Base-by-base conservation (phyloP, 2,329 filamentous ascomycete genomes). In the Penicillium sp. region DNA sequence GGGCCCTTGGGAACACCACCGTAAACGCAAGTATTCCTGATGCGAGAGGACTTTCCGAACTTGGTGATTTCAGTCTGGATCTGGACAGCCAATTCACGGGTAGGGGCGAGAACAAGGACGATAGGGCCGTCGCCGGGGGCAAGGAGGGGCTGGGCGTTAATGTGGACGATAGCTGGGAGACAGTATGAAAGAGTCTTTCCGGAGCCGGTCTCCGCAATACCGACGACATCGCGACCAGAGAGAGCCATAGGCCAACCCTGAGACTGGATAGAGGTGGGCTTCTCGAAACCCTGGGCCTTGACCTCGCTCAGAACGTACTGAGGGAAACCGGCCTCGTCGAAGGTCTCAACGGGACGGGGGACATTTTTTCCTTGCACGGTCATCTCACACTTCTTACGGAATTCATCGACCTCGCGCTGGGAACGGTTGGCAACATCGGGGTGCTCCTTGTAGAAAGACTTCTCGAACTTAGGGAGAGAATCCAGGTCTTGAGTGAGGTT, bases 181-280 rank as follows among this genome's bases (percentile, higher is more conserved):
- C 94, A 98, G 84, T 99, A 99, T 57, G 93, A 97, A 69, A 99
- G 86, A 5, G 95, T 99, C 90, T 99, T 99, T 85, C 95, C 95
- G 68, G 95, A 99, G 78, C 95, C 95, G 63, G 95, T 99, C 85
- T 99, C 95, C 73, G 95, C 95, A 83, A 99, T 97, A 88, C 95
- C 95, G 73, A 98, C 94, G 64, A 98, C 94, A 78, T 99, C 95
- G 71, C 95, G 94, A 83, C 95, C 95, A 70, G 94, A 96, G 56
- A 99, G 89, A 75, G 95, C 93, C 95, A 98, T 98, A 66, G 95
- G 95, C 95, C 95, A 98, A 67, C 95, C 95, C 79, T 98, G 95
- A 19, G 94, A 96, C 82, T 99, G 95, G 79, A 99, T 98, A 67
- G 95, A 90, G 47, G 95, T 99, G 45, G 95, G 95, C 59, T 90